These are phyloP conservation scores for Pichia sp. DNA, from an alignment of 1,139 yeast species.

Conservation along the genomic window DNA sequence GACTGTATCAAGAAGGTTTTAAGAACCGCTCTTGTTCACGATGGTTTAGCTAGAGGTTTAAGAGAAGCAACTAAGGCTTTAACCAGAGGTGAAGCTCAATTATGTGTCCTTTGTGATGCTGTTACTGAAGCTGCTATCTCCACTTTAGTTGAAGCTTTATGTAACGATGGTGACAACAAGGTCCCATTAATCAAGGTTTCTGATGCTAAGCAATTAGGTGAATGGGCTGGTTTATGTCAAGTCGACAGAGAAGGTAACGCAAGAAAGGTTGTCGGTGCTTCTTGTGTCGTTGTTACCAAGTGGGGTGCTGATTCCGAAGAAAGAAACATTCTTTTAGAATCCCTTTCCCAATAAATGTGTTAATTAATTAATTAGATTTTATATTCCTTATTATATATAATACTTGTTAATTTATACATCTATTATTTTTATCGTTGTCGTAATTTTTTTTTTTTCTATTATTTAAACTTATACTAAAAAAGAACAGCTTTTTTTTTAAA, in stretches of 20 bases:
- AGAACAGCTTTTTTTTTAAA: not conserved
- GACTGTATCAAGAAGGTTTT: conserved; percentile 98
- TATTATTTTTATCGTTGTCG: not conserved
- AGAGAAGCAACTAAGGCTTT: conserved; percentile 99
- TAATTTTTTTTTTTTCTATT: not conserved
- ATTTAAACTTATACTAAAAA: not conserved
- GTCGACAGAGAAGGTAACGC: conserved; percentile 99
- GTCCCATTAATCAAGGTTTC: conserved; percentile 98
- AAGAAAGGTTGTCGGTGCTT: conserved; percentile 99
- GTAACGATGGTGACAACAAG: conserved; percentile 95
- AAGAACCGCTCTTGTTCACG: conserved; percentile 97
- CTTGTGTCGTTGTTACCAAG: conserved; percentile 98
- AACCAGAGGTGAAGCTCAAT: conserved; percentile 95
- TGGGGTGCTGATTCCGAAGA: conserved; percentile 99
- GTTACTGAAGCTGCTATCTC: conserved; percentile 97
- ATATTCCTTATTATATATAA: not conserved
- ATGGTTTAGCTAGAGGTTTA: conserved; percentile 99
- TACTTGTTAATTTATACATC: not conserved
- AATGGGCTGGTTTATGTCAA: conserved; percentile 99
- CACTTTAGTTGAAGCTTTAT: conserved; percentile 98
- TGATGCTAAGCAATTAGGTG: conserved; percentile 99
- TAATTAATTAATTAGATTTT: conserved; percentile 2
- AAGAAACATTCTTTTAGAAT: conserved; percentile 94
- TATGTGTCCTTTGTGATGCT: conserved; percentile 96
- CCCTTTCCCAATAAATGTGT: conserved; percentile 79